These are phyloP conservation scores for Setaria viridis DNA, from an alignment of 202 grass and related monocot genomes.

Conservation along the genomic window DNA sequence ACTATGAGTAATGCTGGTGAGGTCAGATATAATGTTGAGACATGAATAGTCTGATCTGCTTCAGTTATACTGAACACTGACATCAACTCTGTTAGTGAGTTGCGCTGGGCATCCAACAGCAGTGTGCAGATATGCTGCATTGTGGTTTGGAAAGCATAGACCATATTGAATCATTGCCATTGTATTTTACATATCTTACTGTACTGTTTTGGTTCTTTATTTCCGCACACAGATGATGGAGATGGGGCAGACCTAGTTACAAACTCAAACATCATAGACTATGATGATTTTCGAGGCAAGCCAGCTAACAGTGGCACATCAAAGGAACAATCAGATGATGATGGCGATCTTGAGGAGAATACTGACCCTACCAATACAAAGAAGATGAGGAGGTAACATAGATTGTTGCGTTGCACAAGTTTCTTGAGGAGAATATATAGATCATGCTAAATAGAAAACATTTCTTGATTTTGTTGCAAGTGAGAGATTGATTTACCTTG, in stretches of 20 bases:
- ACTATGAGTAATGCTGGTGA: not conserved
- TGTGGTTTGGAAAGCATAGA: not conserved
- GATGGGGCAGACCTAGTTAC: constrained; percentile 39
- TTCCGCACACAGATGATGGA: constrained; percentile 45
- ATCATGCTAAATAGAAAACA: constrained; percentile 7
- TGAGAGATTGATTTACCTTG: constrained; percentile 12
- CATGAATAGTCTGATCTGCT: constrained; percentile 18
- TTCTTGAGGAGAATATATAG: constrained; percentile 5
- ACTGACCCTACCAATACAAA: constrained; percentile 61
- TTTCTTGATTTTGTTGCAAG: constrained; percentile 5
- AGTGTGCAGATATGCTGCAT: constrained; percentile 11
- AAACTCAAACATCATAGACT: constrained; percentile 45
- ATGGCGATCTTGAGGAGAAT: constrained; percentile 69
- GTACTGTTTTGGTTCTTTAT: constrained; percentile 35
- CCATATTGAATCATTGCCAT: not conserved
- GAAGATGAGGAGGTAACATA: constrained; percentile 71
- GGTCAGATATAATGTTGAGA: constrained; percentile 23
- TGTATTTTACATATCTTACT: constrained; percentile 22
- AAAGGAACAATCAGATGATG: constrained; percentile 65
- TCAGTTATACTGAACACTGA: constrained; percentile 26
- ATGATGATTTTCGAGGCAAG: constrained; percentile 51
- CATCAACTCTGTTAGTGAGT: not conserved
- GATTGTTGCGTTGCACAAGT: not conserved
- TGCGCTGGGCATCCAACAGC: not conserved
- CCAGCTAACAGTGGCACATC: constrained; percentile 68